Conservation (phyloP, 2,329 filamentous ascomycete genomes). For the Fusarium sp. region DNA sequence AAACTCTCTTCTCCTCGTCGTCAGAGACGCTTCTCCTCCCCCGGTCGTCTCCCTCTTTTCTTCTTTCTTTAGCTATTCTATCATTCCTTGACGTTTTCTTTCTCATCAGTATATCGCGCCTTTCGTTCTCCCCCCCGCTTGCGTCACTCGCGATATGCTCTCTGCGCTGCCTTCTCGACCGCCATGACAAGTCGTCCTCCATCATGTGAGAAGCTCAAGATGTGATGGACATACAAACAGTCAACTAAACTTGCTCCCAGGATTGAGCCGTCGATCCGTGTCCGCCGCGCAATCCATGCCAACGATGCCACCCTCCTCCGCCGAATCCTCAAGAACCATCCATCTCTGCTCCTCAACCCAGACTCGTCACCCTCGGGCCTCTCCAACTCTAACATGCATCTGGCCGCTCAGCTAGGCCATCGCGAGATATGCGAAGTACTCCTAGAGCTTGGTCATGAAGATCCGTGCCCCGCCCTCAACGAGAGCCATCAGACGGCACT, state of each 20-base stretch:
- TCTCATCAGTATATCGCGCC: constrained; percentile 3
- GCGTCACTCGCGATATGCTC: constrained; percentile 35
- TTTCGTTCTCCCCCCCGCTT: constrained; percentile 2
- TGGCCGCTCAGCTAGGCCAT: constrained; percentile 80
- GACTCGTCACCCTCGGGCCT: constrained; percentile 75
- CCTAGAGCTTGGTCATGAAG: constrained; percentile 80
- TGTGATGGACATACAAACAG: not conserved
- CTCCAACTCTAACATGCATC: constrained; percentile 86
- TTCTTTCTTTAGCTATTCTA: not conserved
- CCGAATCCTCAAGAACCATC: constrained; percentile 81
- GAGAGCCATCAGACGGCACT: constrained; percentile 84
- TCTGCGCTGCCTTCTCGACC: constrained; percentile 29
- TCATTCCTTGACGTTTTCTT: not conserved
- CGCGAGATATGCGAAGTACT: constrained; percentile 77
- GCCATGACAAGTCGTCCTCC: constrained; percentile 41
- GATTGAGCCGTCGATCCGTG: constrained; percentile 81
- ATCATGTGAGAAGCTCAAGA: constrained; percentile 35
- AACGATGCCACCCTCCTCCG: constrained; percentile 78
- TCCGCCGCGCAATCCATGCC: constrained; percentile 84
- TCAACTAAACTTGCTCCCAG: constrained; percentile 53
- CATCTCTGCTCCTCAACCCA: constrained; percentile 79
- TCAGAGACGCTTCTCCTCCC: not conserved
- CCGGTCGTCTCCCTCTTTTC: not conserved
- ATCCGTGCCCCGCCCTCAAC: constrained; percentile 79
- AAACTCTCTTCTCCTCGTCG: constrained; percentile 5